Percentiles rank a stretch among this genome's conserved stretches.
phyloP scores from a whole-genome alignment of 2,329 filamentous ascomycete genomes.

The Orbilia blumenaviensis region DNA sequence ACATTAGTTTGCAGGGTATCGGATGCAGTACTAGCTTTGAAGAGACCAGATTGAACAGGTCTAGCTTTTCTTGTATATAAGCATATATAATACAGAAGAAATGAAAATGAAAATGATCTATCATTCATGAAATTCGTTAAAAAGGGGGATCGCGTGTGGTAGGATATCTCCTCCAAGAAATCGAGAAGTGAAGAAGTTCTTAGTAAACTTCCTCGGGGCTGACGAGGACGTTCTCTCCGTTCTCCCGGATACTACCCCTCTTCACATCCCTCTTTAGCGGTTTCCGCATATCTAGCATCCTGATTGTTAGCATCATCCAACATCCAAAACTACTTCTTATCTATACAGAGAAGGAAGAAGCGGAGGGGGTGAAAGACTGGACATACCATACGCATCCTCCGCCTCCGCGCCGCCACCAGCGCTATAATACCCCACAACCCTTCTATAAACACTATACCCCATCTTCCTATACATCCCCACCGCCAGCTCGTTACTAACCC shows the following conservation, averaged over 20 bases:
- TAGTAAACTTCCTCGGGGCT: conserved; percentile 80
- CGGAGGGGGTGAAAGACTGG: not conserved
- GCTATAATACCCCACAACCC: conserved; percentile 91
- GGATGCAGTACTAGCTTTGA: not conserved
- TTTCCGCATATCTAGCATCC: conserved; percentile 91
- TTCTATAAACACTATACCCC: conserved; percentile 89
- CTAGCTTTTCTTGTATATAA: too few species aligned
- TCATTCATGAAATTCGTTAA: conserved; percentile 9
- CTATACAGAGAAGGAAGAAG: too few species aligned
- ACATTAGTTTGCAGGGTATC: conserved; percentile 33
- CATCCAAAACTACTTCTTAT: not conserved
- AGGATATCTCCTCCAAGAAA: too few species aligned
- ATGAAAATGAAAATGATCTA: not conserved
- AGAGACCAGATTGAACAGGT: not conserved
- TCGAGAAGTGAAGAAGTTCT: not conserved
- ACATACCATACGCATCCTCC: conserved; percentile 78
- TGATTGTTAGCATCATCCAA: not conserved
- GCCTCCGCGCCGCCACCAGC: conserved; percentile 75
- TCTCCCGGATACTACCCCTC: conserved; percentile 77
- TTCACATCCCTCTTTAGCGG: conserved; percentile 81
- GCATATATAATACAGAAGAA: conserved; percentile 24
- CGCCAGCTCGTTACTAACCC: conserved; percentile 85
- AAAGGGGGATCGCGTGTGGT: too few species aligned
- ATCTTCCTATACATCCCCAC: conserved; percentile 88
- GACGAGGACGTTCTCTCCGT: conserved; percentile 82